Percentiles rank a stretch among this genome's conserved stretches.
Conservation (phyloP, 1,284 basidiomycete species). For the Pterulicium gracile region DNA sequence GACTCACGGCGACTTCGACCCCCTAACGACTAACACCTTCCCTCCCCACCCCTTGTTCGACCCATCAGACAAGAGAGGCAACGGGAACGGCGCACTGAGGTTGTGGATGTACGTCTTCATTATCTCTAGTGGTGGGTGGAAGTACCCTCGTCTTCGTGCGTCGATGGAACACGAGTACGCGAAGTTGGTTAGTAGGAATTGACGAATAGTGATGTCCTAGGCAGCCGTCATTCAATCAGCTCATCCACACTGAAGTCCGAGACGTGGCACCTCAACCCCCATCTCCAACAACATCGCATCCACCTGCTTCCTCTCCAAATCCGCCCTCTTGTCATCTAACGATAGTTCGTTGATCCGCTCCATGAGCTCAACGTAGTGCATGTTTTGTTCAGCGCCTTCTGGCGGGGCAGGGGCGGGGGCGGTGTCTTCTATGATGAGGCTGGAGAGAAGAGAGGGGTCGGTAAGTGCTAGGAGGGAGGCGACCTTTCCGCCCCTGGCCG, state of each 20-base stretch:
- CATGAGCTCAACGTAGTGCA: slow-evolving; percentile 62
- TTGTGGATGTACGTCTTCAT: slow-evolving; percentile 50
- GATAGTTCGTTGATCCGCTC: slow-evolving; percentile 43
- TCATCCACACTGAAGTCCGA: too few species aligned
- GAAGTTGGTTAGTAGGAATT: slow-evolving; percentile 81
- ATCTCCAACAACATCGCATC: slow-evolving; percentile 48
- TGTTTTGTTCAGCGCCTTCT: slow-evolving; percentile 60
- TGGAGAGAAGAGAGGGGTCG: slow-evolving; percentile 38
- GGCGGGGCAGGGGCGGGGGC: slow-evolving; percentile 54
- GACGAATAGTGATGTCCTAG: slow-evolving; percentile 64
- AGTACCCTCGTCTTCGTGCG: slow-evolving; percentile 36
- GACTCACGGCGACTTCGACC: slow-evolving; percentile 60
- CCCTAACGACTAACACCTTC: slow-evolving; percentile 68
- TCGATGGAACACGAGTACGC: slow-evolving; percentile 23
- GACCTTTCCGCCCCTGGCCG: slow-evolving; percentile 84
- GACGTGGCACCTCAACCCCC: slow-evolving; percentile 37
- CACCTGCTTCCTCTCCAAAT: slow-evolving; percentile 64
- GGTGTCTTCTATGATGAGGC: slow-evolving; percentile 74
- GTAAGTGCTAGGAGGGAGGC: slow-evolving; percentile 61
- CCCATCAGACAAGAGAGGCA: slow-evolving; percentile 45
- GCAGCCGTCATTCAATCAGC: too few species aligned
- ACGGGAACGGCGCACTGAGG: too few species aligned
- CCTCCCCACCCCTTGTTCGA: slow-evolving; percentile 45
- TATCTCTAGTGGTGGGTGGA: slow-evolving; percentile 64
- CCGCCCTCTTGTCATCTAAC: slow-evolving; percentile 43